Conservation (phyloP, 441 rosid genomes). For the Populus trichocarpa region DNA sequence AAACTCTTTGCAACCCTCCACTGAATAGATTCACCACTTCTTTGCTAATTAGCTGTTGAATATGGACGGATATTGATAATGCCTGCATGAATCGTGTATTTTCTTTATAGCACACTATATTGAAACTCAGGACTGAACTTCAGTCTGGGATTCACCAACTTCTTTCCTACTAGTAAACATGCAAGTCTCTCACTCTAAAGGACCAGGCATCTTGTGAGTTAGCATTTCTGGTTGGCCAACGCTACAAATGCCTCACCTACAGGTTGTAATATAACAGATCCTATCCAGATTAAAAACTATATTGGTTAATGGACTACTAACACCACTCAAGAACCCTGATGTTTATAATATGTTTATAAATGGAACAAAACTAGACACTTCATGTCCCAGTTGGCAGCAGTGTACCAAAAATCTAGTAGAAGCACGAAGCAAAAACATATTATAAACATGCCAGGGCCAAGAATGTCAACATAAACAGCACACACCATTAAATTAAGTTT, state of each 20-base stretch:
- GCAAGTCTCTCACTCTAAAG: neutral
- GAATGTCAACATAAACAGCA: neutral
- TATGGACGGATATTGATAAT: neutral
- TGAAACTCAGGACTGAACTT: neutral
- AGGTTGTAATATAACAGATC: neutral
- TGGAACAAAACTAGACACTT: neutral
- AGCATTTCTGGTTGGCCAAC: neutral
- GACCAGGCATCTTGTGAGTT: neutral
- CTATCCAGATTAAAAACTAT: neutral
- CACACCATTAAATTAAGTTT: neutral
- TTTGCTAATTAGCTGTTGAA: neutral
- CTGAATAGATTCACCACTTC: neutral
- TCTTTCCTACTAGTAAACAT: neutral
- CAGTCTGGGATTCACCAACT: neutral
- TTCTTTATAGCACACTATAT: too few species aligned
- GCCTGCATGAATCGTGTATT: neutral
- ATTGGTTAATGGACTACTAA: neutral
- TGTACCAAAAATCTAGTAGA: neutral
- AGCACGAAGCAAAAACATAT: too few species aligned
- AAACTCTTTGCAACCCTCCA: neutral
- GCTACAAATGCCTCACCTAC: neutral
- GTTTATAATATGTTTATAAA: too few species aligned
- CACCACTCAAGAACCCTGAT: neutral
- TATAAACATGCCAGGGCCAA: neutral
- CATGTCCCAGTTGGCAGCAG: neutral